phyloP scores from a whole-genome alignment of 1,284 basidiomycete genomes.

The Cutaneotrichosporon dermatis region DNA sequence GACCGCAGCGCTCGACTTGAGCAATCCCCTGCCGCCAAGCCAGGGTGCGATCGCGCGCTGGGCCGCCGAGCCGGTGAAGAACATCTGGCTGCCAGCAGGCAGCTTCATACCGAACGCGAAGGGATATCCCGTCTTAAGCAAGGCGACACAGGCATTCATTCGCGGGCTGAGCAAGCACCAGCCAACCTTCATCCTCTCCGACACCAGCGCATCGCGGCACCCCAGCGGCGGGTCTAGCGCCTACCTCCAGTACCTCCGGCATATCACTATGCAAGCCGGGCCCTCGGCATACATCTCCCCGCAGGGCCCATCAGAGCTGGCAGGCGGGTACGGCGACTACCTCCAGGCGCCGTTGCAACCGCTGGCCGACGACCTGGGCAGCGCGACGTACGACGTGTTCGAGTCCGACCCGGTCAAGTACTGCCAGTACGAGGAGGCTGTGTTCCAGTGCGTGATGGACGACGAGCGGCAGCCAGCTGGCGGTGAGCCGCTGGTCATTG shows the following conservation, averaged over 20 bases:
- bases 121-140: conserved; percentile 93
- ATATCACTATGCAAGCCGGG: conserved; percentile 64
- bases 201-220: conserved; percentile 62
- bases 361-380: conserved; percentile 93
- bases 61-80: conserved; percentile 83
- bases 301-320: conserved; percentile 70
- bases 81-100: conserved; percentile 81
- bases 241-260: conserved; percentile 84
- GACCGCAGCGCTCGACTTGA: conserved; percentile 74
- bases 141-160: conserved; percentile 82
- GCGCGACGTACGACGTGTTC: conserved; percentile 93
- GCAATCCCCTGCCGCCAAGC: conserved; percentile 74
- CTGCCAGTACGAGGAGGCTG: conserved; percentile 87
- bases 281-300: conserved; percentile 22
- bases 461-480: conserved; percentile 48
- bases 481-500: conserved; percentile 55
- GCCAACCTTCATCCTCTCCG: conserved; percentile 75
- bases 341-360: conserved; percentile 95
- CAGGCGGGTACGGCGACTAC: conserved; percentile 89
- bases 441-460: conserved; percentile 74
- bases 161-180: conserved; percentile 79
- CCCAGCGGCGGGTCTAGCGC: conserved; percentile 74
- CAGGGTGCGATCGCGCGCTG: conserved; percentile 72
- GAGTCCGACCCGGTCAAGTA: conserved; percentile 98
- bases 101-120: conserved; percentile 94